phyloP scores from a whole-genome alignment of 805 yeast genomes.

The Candida sakaeoensis region DNA sequence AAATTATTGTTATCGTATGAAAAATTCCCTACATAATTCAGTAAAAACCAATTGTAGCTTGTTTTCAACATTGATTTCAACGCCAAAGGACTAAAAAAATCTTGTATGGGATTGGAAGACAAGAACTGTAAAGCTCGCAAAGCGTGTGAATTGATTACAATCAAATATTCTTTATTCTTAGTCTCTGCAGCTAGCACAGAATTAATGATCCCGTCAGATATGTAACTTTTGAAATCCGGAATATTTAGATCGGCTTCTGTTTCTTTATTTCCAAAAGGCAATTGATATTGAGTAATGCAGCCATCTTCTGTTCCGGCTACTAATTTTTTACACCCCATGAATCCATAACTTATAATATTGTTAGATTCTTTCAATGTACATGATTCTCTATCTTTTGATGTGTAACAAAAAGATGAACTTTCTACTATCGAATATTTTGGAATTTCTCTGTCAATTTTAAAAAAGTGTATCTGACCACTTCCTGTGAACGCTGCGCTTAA shows the following conservation, averaged over 20 bases:
- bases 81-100: constrained; percentile 23
- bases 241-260: constrained; percentile 14
- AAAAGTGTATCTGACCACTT: constrained; percentile 48
- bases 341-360: constrained; percentile 47
- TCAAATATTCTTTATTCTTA: constrained; percentile 14
- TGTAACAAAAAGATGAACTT: constrained; percentile 22
- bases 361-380: constrained; percentile 8
- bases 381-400: constrained; percentile 8
- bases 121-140: constrained; percentile 21
- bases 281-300: constrained; percentile 51
- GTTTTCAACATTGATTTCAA: constrained; percentile 25
- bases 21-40: constrained; percentile 23
- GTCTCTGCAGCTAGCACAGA: constrained; percentile 25
- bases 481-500: constrained; percentile 54
- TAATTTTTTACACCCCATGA: constrained; percentile 39
- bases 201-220: constrained; percentile 30
- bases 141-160: constrained; percentile 31
- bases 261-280: constrained; percentile 24
- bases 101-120: constrained; percentile 24
- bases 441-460: constrained; percentile 32
- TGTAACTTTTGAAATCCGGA: constrained; percentile 31
- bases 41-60: constrained; percentile 24
- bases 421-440: constrained; percentile 15
- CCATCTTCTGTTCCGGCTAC: constrained; percentile 62
- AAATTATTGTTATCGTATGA: constrained; percentile 20